Evolutionary conservation across 805 yeast species (phyloP).

Genomic region (Scheffersomyces amazonensis): DNA sequence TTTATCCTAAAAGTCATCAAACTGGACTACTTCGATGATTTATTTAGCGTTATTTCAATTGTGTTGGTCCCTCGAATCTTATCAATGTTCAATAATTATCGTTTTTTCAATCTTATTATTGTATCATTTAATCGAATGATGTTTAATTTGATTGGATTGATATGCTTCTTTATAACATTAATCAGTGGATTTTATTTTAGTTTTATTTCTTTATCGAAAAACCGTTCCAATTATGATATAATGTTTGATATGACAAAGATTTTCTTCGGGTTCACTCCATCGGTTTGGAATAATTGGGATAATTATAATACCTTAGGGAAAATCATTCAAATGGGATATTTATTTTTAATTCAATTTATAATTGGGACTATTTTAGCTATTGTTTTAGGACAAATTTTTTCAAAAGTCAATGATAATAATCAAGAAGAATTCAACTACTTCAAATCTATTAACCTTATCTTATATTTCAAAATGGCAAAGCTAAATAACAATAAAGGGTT

Average conservation of each 20-base stretch:
- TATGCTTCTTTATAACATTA: constrained; percentile 46
- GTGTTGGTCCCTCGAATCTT: constrained; percentile 49
- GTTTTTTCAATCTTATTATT: constrained; percentile 50
- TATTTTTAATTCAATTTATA: constrained; percentile 53
- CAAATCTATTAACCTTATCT: constrained; percentile 35
- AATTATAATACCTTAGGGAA: constrained; percentile 46
- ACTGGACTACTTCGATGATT: constrained; percentile 21
- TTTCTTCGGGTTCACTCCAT: constrained; percentile 58
- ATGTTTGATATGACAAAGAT: constrained; percentile 51
- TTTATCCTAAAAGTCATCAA: constrained; percentile 20
- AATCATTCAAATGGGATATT: constrained; percentile 45
- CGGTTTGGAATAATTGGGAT: constrained; percentile 57
- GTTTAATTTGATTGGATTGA: constrained; percentile 47
- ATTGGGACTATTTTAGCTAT: constrained; percentile 55
- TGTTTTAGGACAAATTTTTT: constrained; percentile 43
- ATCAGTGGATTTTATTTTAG: constrained; percentile 56
- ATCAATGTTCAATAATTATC: constrained; percentile 48
- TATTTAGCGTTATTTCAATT: constrained; percentile 44
- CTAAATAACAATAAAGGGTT: constrained; percentile 8
- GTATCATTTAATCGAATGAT: constrained; percentile 51
- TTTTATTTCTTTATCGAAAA: constrained; percentile 45
- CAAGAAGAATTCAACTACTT: constrained; percentile 40
- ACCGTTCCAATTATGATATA: constrained; percentile 39
- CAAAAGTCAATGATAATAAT: constrained; percentile 28
- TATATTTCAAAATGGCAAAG: constrained; percentile 32